Percentiles rank a stretch among this genome's conserved stretches.
These are phyloP conservation scores for Limonomyces culmigenus DNA, from an alignment of 1,284 basidiomycete species.

Conservation along the genomic window DNA sequence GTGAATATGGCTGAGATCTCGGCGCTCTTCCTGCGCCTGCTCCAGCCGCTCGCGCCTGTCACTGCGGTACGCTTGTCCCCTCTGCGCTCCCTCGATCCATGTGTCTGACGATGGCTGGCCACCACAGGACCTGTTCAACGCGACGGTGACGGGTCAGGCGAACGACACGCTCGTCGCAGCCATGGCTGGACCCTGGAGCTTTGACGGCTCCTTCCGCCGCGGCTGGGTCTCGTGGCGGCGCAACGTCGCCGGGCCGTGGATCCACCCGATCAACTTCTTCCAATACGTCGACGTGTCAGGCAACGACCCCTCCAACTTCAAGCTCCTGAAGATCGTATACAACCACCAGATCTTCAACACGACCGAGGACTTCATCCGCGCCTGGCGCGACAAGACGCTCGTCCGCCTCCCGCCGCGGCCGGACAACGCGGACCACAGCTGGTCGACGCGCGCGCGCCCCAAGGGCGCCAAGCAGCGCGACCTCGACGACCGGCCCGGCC, in stretches of 20 bases:
- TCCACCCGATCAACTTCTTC: slow-evolving; percentile 38
- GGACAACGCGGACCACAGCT: slow-evolving; percentile 15
- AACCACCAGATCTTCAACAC: slow-evolving; percentile 36
- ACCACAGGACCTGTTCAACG: slow-evolving; percentile 25
- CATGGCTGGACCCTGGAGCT: slow-evolving; percentile 32
- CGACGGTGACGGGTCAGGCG: slow-evolving; percentile 16
- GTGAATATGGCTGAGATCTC: slow-evolving; percentile 17
- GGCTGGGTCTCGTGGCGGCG: slow-evolving; percentile 31
- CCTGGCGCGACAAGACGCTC: slow-evolving; percentile 36
- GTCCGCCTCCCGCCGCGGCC: slow-evolving; percentile 19
- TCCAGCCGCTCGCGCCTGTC: slow-evolving; percentile 18
- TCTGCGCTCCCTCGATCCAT: not conserved
- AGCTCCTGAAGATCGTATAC: slow-evolving; percentile 36
- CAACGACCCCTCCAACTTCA: slow-evolving; percentile 33
- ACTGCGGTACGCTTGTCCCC: slow-evolving; percentile 18
- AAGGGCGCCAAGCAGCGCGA: slow-evolving; percentile 22
- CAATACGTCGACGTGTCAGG: slow-evolving; percentile 34
- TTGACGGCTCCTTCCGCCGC: slow-evolving; percentile 41
- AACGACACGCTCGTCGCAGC: slow-evolving; percentile 31
- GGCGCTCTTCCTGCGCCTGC: slow-evolving; percentile 15
- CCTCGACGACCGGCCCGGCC: slow-evolving; percentile 44
- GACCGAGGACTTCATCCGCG: slow-evolving; percentile 29
- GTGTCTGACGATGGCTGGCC: slow-evolving; percentile 1
- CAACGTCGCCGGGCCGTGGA: slow-evolving; percentile 30
- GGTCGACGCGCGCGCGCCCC: slow-evolving; percentile 29